Conservation (phyloP, 257 asterid species). For the Euphrasia confusa region DNA sequence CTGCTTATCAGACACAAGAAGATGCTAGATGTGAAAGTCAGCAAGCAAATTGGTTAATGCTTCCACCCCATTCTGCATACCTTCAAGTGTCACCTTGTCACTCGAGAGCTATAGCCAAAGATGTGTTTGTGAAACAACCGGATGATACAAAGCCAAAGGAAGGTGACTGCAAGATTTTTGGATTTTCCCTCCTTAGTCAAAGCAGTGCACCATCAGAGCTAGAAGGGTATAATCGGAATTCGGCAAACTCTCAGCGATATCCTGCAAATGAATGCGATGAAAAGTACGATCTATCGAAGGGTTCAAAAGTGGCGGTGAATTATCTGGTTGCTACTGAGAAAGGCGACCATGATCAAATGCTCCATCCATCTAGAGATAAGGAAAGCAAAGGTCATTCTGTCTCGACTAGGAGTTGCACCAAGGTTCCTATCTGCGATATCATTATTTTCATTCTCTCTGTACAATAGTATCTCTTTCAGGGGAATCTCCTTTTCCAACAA, state of each 20-base stretch:
- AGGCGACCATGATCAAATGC: no score
- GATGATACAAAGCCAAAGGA: slow-evolving; percentile 52
- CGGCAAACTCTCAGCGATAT: slow-evolving; percentile 31
- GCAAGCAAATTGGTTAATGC: slow-evolving; percentile 70
- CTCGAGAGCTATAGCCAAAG: slow-evolving; percentile 48
- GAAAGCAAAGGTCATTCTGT: slow-evolving; percentile 55
- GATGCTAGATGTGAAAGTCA: slow-evolving; percentile 46
- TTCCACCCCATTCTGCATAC: slow-evolving; percentile 58
- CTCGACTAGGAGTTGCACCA: slow-evolving; percentile 94
- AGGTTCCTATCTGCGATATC: slow-evolving; percentile 32
- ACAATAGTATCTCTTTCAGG: no score
- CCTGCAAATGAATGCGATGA: no score
- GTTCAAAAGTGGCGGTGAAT: slow-evolving; percentile 39
- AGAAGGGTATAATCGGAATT: slow-evolving; percentile 22
- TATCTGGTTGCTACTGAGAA: no score
- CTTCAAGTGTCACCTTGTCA: slow-evolving; percentile 47
- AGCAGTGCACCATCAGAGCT: no score
- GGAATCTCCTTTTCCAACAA: no score
- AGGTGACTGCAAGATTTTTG: slow-evolving; percentile 76
- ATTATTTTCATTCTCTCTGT: no score
- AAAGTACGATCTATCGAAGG: slow-evolving; percentile 32
- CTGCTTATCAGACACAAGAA: slow-evolving; percentile 41
- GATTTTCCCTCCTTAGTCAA: slow-evolving; percentile 44
- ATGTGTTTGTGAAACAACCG: slow-evolving; percentile 32
- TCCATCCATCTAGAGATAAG: slow-evolving; percentile 30